phyloP scores from a whole-genome alignment of 495 filamentous ascomycete species.

The Tuber aestivum region DNA sequence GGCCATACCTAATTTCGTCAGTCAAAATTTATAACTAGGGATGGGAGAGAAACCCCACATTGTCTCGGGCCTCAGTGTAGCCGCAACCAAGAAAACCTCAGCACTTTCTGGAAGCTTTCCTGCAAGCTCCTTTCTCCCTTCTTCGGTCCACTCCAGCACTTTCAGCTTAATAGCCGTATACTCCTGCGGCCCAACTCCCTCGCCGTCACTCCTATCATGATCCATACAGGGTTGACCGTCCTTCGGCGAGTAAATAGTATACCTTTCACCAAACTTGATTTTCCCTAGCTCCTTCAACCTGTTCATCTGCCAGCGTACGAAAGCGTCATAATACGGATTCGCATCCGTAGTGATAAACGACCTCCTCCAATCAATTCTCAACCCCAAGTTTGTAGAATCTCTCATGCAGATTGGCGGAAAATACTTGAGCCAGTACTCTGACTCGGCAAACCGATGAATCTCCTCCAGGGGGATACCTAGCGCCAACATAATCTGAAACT shows the following conservation, averaged over 20 bases:
- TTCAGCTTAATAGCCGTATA: constrained; percentile 88
- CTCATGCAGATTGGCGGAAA: constrained; percentile 78
- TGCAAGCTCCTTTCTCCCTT: constrained; percentile 60
- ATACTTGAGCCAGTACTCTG: constrained; percentile 77
- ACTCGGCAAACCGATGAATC: constrained; percentile 86
- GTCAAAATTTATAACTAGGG: constrained; percentile 1
- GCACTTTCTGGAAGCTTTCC: constrained; percentile 74
- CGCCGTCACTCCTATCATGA: constrained; percentile 86
- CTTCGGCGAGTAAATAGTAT: constrained; percentile 93
- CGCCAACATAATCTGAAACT: constrained; percentile 84
- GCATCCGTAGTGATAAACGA: constrained; percentile 92
- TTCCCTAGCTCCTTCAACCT: constrained; percentile 81
- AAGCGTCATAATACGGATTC: constrained; percentile 94
- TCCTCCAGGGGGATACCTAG: constrained; percentile 76
- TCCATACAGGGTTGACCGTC: constrained; percentile 98
- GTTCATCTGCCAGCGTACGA: constrained; percentile 97
- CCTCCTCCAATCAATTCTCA: constrained; percentile 84
- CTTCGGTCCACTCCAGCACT: constrained; percentile 78
- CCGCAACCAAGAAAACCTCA: constrained; percentile 82
- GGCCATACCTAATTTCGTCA: constrained; percentile 59
- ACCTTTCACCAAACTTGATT: constrained; percentile 89
- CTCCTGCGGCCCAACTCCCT: constrained; percentile 83
- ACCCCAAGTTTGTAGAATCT: constrained; percentile 77
- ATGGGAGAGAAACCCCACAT: constrained; percentile 51
- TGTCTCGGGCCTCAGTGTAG: constrained; percentile 89